phyloP scores from a whole-genome alignment of 2,329 filamentous ascomycete genomes.

The Verticillium alfalfae region DNA sequence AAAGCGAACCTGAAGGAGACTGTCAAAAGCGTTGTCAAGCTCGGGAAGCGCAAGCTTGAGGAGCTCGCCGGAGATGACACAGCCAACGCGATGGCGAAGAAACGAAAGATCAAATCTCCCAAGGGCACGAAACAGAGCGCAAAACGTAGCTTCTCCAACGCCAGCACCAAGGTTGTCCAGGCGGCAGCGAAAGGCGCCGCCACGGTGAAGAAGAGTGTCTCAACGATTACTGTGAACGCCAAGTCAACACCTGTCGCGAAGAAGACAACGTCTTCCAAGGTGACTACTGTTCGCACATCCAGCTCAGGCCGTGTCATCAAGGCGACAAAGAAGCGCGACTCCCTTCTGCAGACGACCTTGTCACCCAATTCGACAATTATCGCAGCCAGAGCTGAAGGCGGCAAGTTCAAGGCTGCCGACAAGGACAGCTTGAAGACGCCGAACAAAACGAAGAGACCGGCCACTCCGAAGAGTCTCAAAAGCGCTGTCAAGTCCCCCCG shows the following conservation, averaged over 20 bases:
- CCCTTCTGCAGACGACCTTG: constrained; percentile 1
- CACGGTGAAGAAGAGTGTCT: constrained; percentile 28
- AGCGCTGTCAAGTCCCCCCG: constrained; percentile 11
- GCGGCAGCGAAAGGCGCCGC: constrained; percentile 22
- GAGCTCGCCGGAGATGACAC: constrained; percentile 40
- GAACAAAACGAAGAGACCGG: constrained; percentile 4
- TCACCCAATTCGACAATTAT: constrained; percentile 11
- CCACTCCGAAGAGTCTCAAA: background rate
- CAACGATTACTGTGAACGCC: constrained; percentile 16
- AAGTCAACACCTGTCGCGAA: constrained; percentile 6
- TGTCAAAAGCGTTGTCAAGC: constrained; percentile 35
- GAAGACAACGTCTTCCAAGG: constrained; percentile 11
- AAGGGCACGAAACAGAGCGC: constrained; percentile 15
- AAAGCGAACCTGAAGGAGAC: constrained; percentile 23
- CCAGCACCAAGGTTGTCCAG: constrained; percentile 28
- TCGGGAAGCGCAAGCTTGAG: constrained; percentile 52
- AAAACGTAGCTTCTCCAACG: constrained; percentile 26
- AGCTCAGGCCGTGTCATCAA: constrained; percentile 11
- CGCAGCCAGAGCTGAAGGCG: constrained; percentile 3
- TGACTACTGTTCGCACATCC: constrained; percentile 9
- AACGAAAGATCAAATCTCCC: constrained; percentile 40
- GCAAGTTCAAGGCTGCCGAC: constrained; percentile 1
- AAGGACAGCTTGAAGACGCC: background rate
- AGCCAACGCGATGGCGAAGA: constrained; percentile 26
- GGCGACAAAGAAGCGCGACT: constrained; percentile 4